Conservation (phyloP, 345 rosid genomes). For the Noccaea bulbosa region DNA sequence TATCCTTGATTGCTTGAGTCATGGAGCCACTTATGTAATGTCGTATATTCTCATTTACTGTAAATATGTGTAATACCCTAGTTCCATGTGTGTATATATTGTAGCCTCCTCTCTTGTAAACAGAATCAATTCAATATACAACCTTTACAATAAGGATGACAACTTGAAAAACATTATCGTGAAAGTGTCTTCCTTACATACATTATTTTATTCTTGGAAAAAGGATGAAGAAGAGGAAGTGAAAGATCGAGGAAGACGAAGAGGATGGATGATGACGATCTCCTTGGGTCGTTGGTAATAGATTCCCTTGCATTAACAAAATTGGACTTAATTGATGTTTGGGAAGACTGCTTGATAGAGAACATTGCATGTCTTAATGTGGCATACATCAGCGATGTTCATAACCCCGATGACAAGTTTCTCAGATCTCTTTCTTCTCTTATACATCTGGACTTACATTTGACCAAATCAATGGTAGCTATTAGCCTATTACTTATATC, state of each 20-base stretch:
- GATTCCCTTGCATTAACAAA: slow-evolving; percentile 9
- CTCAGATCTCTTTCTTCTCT: slow-evolving; percentile 6
- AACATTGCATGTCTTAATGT: neutral
- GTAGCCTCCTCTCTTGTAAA: no score
- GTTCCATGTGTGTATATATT: no score
- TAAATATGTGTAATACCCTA: no score
- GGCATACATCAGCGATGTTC: fast-evolving
- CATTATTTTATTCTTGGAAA: neutral
- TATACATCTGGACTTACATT: neutral
- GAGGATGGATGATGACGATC: neutral
- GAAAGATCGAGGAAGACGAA: neutral
- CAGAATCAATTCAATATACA: no score
- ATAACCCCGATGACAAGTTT: neutral
- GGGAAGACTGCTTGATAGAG: neutral
- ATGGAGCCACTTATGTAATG: no score
- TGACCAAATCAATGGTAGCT: neutral
- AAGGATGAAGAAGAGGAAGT: slow-evolving; percentile 5
- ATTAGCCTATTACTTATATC: neutral
- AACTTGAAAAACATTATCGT: no score
- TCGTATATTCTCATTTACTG: no score
- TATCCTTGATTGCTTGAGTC: no score
- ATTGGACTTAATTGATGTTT: fast-evolving
- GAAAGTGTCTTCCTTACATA: no score
- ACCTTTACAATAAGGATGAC: no score
- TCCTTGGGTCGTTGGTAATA: neutral